Percentiles rank a stretch among this genome's conserved stretches.
Evolutionary conservation across 2,329 filamentous ascomycete genomes (phyloP).

Genomic region (Pseudofabraea citricarpa): DNA sequence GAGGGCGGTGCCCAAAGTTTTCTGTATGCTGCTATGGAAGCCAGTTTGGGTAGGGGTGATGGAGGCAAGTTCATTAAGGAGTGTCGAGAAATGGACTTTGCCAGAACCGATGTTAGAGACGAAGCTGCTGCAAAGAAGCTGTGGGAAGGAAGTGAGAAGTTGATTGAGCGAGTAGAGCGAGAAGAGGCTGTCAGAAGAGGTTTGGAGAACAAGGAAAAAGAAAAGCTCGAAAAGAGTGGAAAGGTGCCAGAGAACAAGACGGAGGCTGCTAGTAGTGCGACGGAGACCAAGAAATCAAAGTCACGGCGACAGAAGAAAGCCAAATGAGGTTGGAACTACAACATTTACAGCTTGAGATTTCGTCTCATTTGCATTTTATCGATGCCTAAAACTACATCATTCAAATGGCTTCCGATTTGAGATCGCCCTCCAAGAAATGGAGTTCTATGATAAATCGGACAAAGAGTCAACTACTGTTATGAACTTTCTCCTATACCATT

Average conservation of each 20-base stretch:
- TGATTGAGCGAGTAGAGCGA: constrained; percentile 79
- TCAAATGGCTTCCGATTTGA: no score
- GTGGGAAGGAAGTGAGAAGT: constrained; percentile 83
- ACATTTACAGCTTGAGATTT: neutral
- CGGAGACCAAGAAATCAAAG: constrained; percentile 20
- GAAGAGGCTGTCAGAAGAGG: constrained; percentile 57
- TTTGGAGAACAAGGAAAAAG: constrained; percentile 32
- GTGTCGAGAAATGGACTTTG: constrained; percentile 70
- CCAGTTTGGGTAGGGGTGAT: constrained; percentile 54
- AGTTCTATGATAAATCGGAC: no score
- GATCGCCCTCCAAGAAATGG: no score
- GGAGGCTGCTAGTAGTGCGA: constrained; percentile 28
- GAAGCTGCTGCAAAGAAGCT: constrained; percentile 77
- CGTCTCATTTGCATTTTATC: neutral
- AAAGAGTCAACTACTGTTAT: no score
- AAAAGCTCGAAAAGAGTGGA: constrained; percentile 25
- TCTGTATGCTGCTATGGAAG: constrained; percentile 81
- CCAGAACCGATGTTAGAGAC: constrained; percentile 69
- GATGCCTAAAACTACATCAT: constrained; percentile 1
- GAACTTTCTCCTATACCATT: no score
- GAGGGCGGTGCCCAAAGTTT: constrained; percentile 82
- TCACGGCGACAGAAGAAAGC: constrained; percentile 23
- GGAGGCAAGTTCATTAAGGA: constrained; percentile 83
- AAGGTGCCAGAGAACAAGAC: constrained; percentile 16
- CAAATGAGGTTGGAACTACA: constrained; percentile 12